Evolutionary conservation across 2,329 filamentous ascomycete genomes (phyloP), one percentile per base, ranked within the genome.

Genomic region (Xylaria digitata): DNA sequence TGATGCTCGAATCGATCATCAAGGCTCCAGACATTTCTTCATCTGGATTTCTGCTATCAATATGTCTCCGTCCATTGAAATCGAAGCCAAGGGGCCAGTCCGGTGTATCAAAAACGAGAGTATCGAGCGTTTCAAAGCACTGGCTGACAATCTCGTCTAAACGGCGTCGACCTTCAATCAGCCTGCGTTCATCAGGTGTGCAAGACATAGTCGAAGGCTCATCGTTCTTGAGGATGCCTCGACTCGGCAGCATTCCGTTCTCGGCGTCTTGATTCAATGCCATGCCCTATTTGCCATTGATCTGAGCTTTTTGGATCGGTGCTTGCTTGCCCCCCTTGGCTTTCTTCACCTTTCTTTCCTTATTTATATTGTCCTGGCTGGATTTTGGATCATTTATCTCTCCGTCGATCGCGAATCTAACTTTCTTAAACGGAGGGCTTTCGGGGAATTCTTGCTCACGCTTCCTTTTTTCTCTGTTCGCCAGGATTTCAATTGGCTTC

Each of bases 261-360:
- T 21, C 55, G 45, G 9, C 40, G 21, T 56, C 61, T 48, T 58
- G 54, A 48, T 54, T 66, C 64, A 67, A 72, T 67, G 70, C 3
- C 71, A 70, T 57, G 21, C 70, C 56, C 72, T 73, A 74, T 46
- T n/a, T 70, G 68, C 32, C 66, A 66, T 66, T 65, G 66, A 61
- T 62, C 42, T 67, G 54, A 46, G 45, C 19, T 50, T 55, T 50
- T 34, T 52, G 46, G 54, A 15, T 23, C 11, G 57, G 46, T 26
- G 45, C 58, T 48, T 63, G 21, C 17, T 49, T 19, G 30, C 19
- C n/a, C 30, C 65, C 49, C 17, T 56, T 46, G 17, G 4, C 32
- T n/a, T 40, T 46, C 8, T 26, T 63, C 32, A 8, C 9, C 46
- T 43, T 43, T 53, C 43, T 49, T 43, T 46, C 21, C 45, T 37